Evolutionary conservation across 1,284 basidiomycete genomes (phyloP).

Genomic region (Sphaerobolus stellatus): DNA sequence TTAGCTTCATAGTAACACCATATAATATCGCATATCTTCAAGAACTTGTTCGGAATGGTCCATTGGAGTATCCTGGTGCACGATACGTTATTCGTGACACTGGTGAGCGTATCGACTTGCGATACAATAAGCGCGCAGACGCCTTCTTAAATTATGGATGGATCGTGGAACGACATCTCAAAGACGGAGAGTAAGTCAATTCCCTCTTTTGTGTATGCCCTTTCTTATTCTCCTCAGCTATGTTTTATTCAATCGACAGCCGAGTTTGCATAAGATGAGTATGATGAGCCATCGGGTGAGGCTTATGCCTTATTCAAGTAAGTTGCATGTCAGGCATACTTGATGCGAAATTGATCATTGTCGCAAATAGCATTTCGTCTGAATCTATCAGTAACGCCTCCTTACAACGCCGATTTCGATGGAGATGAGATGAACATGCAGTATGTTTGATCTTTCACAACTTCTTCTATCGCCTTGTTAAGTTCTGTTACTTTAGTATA

Average conservation of each 20-base stretch:
- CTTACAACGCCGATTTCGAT: conserved; percentile 98
- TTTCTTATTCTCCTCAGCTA: conserved; percentile 51
- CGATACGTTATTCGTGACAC: conserved; percentile 98
- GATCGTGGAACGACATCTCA: conserved; percentile 97
- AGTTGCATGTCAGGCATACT: conserved; percentile 32
- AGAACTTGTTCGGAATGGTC: conserved; percentile 95
- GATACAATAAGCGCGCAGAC: conserved; percentile 98
- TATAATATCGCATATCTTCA: conserved; percentile 97
- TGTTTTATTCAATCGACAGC: conserved; percentile 98
- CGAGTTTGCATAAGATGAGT: conserved; percentile 99
- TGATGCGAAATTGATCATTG: background rate
- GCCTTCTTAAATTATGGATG: conserved; percentile 97
- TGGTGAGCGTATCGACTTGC: conserved; percentile 95
- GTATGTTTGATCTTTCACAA: conserved; percentile 45
- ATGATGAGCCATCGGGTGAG: conserved; percentile 99
- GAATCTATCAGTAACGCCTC: conserved; percentile 92
- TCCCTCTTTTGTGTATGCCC: background rate
- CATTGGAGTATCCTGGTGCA: conserved; percentile 93
- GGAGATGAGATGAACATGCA: conserved; percentile 99
- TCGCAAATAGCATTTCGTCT: conserved; percentile 82
- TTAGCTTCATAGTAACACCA: conserved; percentile 73
- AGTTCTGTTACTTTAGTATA: conserved; percentile 57
- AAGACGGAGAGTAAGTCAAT: conserved; percentile 88
- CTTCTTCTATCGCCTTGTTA: background rate
- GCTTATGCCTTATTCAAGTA: conserved; percentile 98